These are phyloP conservation scores for Effrenium voratum DNA, from an alignment of 73 alveolate species.

Conservation along the genomic window DNA sequence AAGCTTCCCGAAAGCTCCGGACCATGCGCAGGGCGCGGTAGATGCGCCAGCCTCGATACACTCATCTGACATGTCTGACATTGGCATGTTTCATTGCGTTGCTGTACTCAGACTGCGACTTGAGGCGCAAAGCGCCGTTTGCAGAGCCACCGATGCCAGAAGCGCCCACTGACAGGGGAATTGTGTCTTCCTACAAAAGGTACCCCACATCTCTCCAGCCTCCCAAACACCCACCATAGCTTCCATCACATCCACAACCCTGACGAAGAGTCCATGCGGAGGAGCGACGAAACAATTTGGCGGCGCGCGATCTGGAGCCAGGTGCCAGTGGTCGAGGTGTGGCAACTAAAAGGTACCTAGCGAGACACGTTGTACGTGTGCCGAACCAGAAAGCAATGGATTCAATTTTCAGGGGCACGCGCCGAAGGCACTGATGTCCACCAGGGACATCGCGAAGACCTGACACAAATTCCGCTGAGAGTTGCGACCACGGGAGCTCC, in stretches of 20 bases:
- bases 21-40: slow-evolving; percentile 85
- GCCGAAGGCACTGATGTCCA: slow-evolving; percentile 66
- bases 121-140: slow-evolving; percentile 60
- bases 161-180: slow-evolving; percentile 64
- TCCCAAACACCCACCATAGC: slow-evolving; percentile 91
- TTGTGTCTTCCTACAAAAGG: not conserved
- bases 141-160: slow-evolving; percentile 80
- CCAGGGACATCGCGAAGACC: slow-evolving; percentile 83
- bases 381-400: not conserved
- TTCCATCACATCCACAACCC: slow-evolving; percentile 80
- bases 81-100: not conserved
- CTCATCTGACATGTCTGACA: not conserved
- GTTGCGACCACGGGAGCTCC: not conserved
- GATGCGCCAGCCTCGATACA: slow-evolving; percentile 54
- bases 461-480: not conserved
- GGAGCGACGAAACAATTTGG: not conserved
- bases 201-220: not conserved
- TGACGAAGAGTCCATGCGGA: not conserved
- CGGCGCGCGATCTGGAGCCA: slow-evolving; percentile 75
- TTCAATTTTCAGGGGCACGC: slow-evolving; percentile 38
- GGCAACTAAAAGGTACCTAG: slow-evolving; percentile 80
- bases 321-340: slow-evolving; percentile 79
- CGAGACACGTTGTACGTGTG: not conserved
- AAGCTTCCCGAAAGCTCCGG: not conserved
- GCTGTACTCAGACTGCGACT: not conserved